These are phyloP conservation scores for Paramecium sonneborni DNA, from an alignment of 73 alveolate species.

Conservation along the genomic window DNA sequence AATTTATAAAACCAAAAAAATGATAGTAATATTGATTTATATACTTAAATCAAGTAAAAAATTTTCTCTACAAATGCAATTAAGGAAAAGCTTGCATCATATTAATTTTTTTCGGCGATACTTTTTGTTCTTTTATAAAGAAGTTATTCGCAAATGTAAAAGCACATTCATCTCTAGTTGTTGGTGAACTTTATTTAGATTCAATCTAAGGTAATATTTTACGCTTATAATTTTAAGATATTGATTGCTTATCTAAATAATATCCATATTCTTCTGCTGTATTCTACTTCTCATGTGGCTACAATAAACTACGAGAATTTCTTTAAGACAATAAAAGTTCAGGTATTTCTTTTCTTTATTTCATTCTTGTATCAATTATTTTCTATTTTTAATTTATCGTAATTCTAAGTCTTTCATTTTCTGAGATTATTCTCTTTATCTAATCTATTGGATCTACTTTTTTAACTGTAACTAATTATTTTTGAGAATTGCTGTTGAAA, in stretches of 20 bases:
- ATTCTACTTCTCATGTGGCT: conserved; percentile 1
- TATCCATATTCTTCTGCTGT: background rate
- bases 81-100: conserved; percentile 50
- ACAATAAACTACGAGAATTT: background rate
- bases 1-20: conserved; percentile 13
- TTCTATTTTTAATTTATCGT: background rate
- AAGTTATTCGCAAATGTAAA: conserved; percentile 46
- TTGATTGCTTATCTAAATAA: background rate
- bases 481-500: background rate
- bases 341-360: background rate
- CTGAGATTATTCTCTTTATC: background rate
- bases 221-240: background rate
- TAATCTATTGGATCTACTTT: background rate
- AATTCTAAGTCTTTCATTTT: background rate
- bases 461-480: background rate
- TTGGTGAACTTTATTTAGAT: background rate
- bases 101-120: background rate
- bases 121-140: background rate
- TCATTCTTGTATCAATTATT: background rate
- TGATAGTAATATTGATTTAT: background rate
- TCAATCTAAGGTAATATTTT: background rate
- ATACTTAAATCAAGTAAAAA: conserved; percentile 11
- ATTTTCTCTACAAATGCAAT: conserved; percentile 21
- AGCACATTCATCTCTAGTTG: background rate
- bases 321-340: background rate